Evolutionary conservation across 225 moss, liverwort and hornwort species (phyloP), one percentile per base, ranked within the genome.

Genomic region (Sphagnum tenellum): DNA sequence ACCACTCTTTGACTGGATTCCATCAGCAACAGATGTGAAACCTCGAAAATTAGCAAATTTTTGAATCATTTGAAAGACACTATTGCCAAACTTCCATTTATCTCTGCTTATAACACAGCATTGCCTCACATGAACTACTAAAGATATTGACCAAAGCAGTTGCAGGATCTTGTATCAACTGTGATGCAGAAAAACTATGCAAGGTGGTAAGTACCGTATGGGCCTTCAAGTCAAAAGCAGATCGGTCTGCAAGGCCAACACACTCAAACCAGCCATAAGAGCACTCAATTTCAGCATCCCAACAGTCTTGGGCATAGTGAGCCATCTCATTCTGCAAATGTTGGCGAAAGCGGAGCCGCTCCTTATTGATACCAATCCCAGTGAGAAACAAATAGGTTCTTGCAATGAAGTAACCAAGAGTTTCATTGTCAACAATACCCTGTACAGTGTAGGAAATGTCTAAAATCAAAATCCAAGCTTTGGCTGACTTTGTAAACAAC

Each of bases 201-300:
- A 12, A 50, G 12, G 44, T 8, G 50, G 11, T 63, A 70, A 82
- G 49, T 63, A 96, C 95, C 80, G 90, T 60, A 73, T 98, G 96
- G 12, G 96, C 96, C 67, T 89, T 87, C 49, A 98, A 79, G 76
- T 98, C 96, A 76, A 77, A 98, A 8, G 96, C 96, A 66, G 96
- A 98, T 67, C 96, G 79, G 63, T 98, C 96, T 12, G 96, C 96
- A 71, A 87, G 72, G 63, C 96, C 96, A 8, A 92, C 92, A 51
- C 90, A 93, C 85, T 98, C 96, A 66, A 92, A 87, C 96, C 96
- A 98, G 63, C 96, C 96, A 79, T 92, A 98, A 2, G 96, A 87
- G 66, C 96, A 98, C 66, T 92, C 87, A 49, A 98, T 80, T 73
- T 98, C 96, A 29, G 92, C 90, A 74, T 98, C 92, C 96, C 96